Base-by-base conservation (phyloP, 371 early-diverging fungal species). In the Haplosporangium sp. region DNA sequence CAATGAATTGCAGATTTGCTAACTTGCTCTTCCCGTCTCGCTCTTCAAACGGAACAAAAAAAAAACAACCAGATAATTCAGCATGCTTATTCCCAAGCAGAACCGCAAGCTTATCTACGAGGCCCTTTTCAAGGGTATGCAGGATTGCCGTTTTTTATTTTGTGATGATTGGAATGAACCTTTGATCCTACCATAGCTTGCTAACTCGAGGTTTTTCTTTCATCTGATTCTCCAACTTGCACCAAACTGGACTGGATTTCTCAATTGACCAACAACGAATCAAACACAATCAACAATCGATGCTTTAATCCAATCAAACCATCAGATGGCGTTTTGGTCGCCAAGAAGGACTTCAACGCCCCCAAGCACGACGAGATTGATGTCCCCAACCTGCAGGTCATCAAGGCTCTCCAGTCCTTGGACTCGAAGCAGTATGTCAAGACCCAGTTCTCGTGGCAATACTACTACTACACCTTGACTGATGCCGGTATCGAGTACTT, bases 401-500 rank as follows among this genome's bases (percentile, higher is more conserved):
- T 99, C 92, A 99, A 98, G 94, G 94, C 97, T 67, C 90, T 98
- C 83, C 98, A 97, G 91, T 96, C 96, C 67, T 91, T 99, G 86
- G 88, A 91, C 83, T 99, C 99, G 81, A 94, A 92, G 84, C 97
- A 96, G 81, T 94, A 84, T 73, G 98, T 99, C 85, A 95, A 93
- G 89, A 95, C 95, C 83, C 94, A 93, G 83, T 99, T 99, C 95
- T 96, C 96, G 81, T 99, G 99, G 99, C 99, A 97, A 84, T 95
- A 96, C 92, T 99, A 95, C 89, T 99, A 99, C 95, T 99, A 98
- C 91, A 95, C 93, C 84, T 90, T 99, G 80, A 99, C 98, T 84
- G 92, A 96, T 84, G 95, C 93, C 86, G 99, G 99, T 87, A 96
- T 99, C 82, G 95, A 94, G 83, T 97, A 97, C 88, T 91, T 99